Percentiles rank a stretch among this genome's conserved stretches.
Evolutionary conservation across 2,329 filamentous ascomycete genomes (phyloP).

Genomic region (Microdochium trichocladiopsis): DNA sequence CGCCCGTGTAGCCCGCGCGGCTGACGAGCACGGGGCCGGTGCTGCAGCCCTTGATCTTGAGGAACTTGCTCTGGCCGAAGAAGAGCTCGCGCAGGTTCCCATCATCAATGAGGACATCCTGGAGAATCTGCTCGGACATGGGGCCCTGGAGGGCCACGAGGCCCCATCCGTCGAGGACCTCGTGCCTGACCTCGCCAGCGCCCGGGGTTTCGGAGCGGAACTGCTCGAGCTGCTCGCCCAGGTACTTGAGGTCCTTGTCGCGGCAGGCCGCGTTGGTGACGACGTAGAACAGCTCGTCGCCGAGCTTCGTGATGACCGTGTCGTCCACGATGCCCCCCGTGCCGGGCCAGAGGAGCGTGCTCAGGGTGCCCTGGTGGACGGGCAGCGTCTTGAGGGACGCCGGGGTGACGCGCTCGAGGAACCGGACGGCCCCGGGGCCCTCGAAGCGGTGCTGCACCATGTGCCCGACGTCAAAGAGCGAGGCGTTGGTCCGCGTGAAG

Average conservation of each 20-base stretch:
- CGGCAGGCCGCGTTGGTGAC: slow-evolving; percentile 93
- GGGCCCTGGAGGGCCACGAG: slow-evolving; percentile 89
- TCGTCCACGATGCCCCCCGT: slow-evolving; percentile 94
- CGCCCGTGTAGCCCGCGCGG: slow-evolving; percentile 91
- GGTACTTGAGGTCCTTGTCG: slow-evolving; percentile 77
- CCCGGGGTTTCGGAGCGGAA: slow-evolving; percentile 48
- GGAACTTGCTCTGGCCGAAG: slow-evolving; percentile 70
- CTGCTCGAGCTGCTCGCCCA: slow-evolving; percentile 60
- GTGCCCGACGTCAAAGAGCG: slow-evolving; percentile 92
- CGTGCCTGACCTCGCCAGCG: slow-evolving; percentile 54
- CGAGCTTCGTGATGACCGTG: slow-evolving; percentile 80
- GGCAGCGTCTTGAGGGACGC: slow-evolving; percentile 59
- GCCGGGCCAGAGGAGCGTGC: slow-evolving; percentile 69
- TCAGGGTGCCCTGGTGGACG: slow-evolving; percentile 69
- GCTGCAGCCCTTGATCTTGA: slow-evolving; percentile 55
- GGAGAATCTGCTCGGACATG: slow-evolving; percentile 62
- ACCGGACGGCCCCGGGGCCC: slow-evolving; percentile 71
- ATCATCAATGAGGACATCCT: slow-evolving; percentile 42
- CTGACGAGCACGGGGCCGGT: slow-evolving; percentile 62
- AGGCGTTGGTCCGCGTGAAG: slow-evolving; percentile 83
- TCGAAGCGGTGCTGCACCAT: slow-evolving; percentile 89
- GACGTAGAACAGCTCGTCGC: slow-evolving; percentile 72
- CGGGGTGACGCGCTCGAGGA: slow-evolving; percentile 81
- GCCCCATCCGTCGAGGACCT: slow-evolving; percentile 64
- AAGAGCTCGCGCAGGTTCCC: slow-evolving; percentile 59